Evolutionary conservation across 306 rosid species (phyloP), one percentile per base, ranked within the genome.

Genomic region (Trifolium dubium): DNA sequence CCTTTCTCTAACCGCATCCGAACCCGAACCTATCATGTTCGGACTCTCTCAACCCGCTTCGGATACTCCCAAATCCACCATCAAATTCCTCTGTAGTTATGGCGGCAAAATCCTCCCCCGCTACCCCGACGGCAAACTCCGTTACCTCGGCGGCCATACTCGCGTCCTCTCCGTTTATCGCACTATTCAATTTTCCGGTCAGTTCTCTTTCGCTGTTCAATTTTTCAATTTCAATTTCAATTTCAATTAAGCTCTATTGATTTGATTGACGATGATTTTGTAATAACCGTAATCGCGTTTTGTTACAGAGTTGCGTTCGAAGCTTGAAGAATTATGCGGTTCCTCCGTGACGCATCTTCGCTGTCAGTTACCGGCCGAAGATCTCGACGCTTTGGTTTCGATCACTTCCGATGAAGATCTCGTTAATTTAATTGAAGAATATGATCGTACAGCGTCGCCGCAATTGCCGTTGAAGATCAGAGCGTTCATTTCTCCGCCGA

Each of bases 91-190:
- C 81, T 94, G 89, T 41, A 92, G 98, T 83, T 86, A 94, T 76
- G 90, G 99, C 67, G 99, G 98, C 70, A 92, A 86, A 82, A 94
- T 94, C 85, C 82, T 89, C 63, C 99, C 99, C 37, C 96, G 99
- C 41, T 85, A 89, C 53, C 90, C 99, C 19, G 99, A 94, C 84
- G 90, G 96, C 46, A 90, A 92, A 64, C 96, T 94, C 85, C 98
- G 99, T 61, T 94, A 94, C 9, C 39, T 83, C 56, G 96, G 99
- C 4, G 99, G 99, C 51, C 93, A 89, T 54, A 94, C 96, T 18
- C 99, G 99, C 17, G 92, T 94, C 19, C 88, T 94, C 70, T 85
- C 97, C 74, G 89, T 92, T 0, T 73, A 85, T 56, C 98, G 93
- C 37, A 82, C 88, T 72, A 79, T 92, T 29, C 31, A 89, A n/a